Conservation (phyloP, 75 land plant species). For the Pinus taeda region DNA sequence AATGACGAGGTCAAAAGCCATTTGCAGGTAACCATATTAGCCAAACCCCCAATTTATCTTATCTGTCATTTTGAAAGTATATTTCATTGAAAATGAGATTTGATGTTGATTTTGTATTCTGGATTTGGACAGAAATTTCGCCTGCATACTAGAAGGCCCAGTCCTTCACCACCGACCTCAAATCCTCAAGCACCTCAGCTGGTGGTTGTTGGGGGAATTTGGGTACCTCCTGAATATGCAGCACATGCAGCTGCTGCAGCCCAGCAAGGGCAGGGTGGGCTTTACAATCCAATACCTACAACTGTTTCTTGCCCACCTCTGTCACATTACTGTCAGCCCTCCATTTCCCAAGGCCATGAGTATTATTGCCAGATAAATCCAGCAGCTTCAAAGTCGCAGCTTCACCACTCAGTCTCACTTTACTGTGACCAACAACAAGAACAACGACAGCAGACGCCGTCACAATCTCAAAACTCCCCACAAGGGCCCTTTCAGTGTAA, state of each 20-base stretch:
- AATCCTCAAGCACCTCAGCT: constrained; percentile 67
- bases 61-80: neutral
- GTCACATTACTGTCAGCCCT: constrained; percentile 14
- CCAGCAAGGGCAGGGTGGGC: constrained; percentile 3
- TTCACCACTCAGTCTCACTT: constrained; percentile 4
- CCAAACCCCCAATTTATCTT: neutral
- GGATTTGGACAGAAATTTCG: constrained; percentile 78
- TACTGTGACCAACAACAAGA: constrained; percentile 12
- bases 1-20: constrained; percentile 97
- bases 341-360: constrained; percentile 15
- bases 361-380: constrained; percentile 13
- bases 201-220: constrained; percentile 87
- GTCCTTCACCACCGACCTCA: constrained; percentile 53
- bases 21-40: constrained; percentile 53
- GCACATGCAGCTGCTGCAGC: constrained; percentile 33
- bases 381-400: constrained; percentile 11
- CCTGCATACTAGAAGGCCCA: constrained; percentile 88
- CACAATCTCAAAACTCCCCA: constrained; percentile 21
- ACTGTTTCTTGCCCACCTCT: neutral
- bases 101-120: neutral
- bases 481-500: constrained; percentile 8
- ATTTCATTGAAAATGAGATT: too few species aligned
- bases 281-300: constrained; percentile 4
- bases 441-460: constrained; percentile 16
- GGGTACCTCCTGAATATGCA: constrained; percentile 90